Evolutionary conservation across 805 yeast species (phyloP), one percentile per base, ranked within the genome.

Genomic region (Ogataea pini): DNA sequence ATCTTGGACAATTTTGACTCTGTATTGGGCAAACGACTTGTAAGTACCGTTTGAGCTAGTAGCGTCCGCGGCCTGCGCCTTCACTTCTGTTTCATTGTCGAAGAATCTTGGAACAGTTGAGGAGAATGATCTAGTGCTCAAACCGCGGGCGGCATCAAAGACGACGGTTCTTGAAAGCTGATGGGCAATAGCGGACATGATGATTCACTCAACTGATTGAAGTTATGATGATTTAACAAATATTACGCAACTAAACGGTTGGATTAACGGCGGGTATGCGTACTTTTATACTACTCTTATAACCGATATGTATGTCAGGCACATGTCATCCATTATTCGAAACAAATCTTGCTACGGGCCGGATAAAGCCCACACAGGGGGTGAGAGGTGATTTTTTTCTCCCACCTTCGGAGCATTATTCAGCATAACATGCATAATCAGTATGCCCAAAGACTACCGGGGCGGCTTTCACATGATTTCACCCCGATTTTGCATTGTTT

Each of bases 11-110:
- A 61, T 59, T 44, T 58, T 58, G 32, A 62, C 44, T 48, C 66
- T 56, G 57, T 62, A 62, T 44, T 62, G 66, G 2, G 64, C 63
- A 48, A 62, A 62, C 12, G 63, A 46, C 36, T 54, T 42, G 59
- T 50, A 62, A 2, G 59, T 46, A 9, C 61, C 60, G 10, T 36
- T 29, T 6, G 52, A 25, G 8, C 51, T 29, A 12, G 47, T 32
- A 37, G 60, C 50, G 31, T 52, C 51, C 3, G 49, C 29, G 16
- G 61, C 60, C 28, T 49, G 60, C 3, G 58, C 57, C 42, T 57
- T 42, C 19, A 48, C 36, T 33, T 55, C 58, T 2, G 39, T 18
- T 36, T 60, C 62, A n/a, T 52, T 54, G 36, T 58, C 62, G 36
- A 58, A 57, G 25, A 47, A 34, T 37, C 46, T 42, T 27, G 48